A percentile compares a stretch with the other conserved stretches of the same genome.
Conservation (phyloP, 2,329 filamentous ascomycete genomes). For the Colletotrichum horii region DNA sequence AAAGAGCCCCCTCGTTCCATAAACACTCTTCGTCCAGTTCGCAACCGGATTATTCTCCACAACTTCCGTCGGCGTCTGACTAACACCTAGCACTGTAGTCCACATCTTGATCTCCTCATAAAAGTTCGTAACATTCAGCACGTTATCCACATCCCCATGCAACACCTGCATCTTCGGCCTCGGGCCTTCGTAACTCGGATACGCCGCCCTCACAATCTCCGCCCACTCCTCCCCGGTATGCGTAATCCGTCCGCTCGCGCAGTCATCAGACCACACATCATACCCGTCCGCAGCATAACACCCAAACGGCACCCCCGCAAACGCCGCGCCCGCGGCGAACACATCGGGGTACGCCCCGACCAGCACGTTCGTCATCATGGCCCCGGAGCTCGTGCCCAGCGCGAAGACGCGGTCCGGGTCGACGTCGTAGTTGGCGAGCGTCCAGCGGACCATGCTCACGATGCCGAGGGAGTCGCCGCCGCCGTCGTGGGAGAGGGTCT, state of each 20-base stretch:
- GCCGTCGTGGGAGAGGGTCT: conserved; percentile 52
- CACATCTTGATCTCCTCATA: conserved; percentile 60
- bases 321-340: conserved; percentile 54
- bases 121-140: conserved; percentile 57
- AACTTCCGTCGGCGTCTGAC: conserved; percentile 5
- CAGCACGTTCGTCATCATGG: conserved; percentile 62
- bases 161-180: conserved; percentile 63
- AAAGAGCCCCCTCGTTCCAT: conserved; percentile 17
- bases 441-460: conserved; percentile 58
- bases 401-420: conserved; percentile 55
- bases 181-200: conserved; percentile 54
- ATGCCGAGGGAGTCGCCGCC: conserved; percentile 58
- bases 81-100: conserved; percentile 39
- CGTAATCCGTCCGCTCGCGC: conserved; percentile 52
- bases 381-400: conserved; percentile 55
- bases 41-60: background rate
- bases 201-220: conserved; percentile 42
- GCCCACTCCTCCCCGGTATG: conserved; percentile 38
- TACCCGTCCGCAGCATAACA: conserved; percentile 51
- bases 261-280: conserved; percentile 56
- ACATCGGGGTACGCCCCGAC: conserved; percentile 57
- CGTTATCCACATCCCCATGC: conserved; percentile 58
- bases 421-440: conserved; percentile 49
- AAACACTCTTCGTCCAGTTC: conserved; percentile 24
- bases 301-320: conserved; percentile 47